A percentile compares a stretch with the other conserved stretches of the same genome.
Evolutionary conservation across 306 rosid species (phyloP).

Genomic region (Cicer pinnatifidum): DNA sequence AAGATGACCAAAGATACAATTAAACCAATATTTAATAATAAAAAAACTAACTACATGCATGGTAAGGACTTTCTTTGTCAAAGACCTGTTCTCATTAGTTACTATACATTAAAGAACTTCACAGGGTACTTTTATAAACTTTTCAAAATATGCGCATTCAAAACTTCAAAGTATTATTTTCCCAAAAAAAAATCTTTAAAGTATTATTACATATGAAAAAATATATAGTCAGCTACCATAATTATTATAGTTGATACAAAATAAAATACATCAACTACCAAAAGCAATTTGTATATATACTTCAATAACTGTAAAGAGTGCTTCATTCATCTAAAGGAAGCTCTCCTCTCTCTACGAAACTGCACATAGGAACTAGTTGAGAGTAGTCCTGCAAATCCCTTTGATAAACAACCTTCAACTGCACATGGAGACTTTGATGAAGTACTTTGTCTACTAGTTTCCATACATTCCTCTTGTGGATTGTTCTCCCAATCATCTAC

Average conservation of each 20-base stretch:
- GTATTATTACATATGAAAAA: not conserved
- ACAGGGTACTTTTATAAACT: no score
- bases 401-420: constrained; percentile 81
- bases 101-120: no score
- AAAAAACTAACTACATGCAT: no score
- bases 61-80: no score
- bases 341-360: constrained; percentile 61
- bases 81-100: no score
- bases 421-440: constrained; percentile 81
- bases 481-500: constrained; percentile 47
- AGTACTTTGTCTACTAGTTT: constrained; percentile 54
- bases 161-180: not conserved
- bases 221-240: constrained; percentile 4
- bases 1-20: no score
- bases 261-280: constrained; percentile 30
- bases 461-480: constrained; percentile 57
- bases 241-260: constrained; percentile 12
- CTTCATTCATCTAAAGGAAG: constrained; percentile 60
- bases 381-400: constrained; percentile 89
- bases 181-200: not conserved
- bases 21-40: no score
- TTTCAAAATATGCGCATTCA: not conserved
- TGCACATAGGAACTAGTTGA: constrained; percentile 61
- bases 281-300: constrained; percentile 35
- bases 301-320: not conserved